Conservation (phyloP, 2,329 filamentous ascomycete genomes). For the Alternaria solani region DNA sequence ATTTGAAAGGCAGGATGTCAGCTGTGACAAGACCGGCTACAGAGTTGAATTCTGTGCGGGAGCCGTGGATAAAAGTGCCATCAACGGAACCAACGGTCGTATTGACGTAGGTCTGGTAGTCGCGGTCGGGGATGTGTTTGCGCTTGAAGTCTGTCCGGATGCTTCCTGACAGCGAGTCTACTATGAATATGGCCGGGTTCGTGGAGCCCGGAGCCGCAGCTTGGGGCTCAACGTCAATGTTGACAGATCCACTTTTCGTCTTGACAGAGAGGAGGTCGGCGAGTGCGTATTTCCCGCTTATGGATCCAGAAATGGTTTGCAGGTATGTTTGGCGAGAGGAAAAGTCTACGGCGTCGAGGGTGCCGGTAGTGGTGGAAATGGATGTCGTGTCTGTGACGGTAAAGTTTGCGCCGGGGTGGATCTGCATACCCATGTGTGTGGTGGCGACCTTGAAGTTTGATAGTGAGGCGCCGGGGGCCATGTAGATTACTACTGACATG, state of each 20-base stretch:
- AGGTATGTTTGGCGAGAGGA: conserved; percentile 52
- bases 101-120: conserved; percentile 53
- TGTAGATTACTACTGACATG: conserved; percentile 49
- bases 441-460: conserved; percentile 47
- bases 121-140: conserved; percentile 50
- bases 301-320: conserved; percentile 51
- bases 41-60: conserved; percentile 46
- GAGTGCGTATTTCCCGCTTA: conserved; percentile 53
- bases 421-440: conserved; percentile 50
- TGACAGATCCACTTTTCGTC: conserved; percentile 53
- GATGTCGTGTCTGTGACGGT: conserved; percentile 43
- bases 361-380: conserved; percentile 47
- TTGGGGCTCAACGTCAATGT: conserved; percentile 52
- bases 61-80: conserved; percentile 54
- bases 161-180: conserved; percentile 48
- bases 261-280: conserved; percentile 52
- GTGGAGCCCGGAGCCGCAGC: conserved; percentile 37
- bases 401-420: conserved; percentile 44
- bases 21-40: conserved; percentile 50
- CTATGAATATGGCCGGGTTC: conserved; percentile 49
- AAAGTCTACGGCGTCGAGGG: conserved; percentile 44
- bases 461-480: conserved; percentile 44
- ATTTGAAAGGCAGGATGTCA: conserved; percentile 49
- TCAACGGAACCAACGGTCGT: conserved; percentile 50
- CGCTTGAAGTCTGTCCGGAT: conserved; percentile 48